These are phyloP conservation scores for Luffa aegyptiaca DNA, from an alignment of 306 rosid genomes.

Conservation along the genomic window DNA sequence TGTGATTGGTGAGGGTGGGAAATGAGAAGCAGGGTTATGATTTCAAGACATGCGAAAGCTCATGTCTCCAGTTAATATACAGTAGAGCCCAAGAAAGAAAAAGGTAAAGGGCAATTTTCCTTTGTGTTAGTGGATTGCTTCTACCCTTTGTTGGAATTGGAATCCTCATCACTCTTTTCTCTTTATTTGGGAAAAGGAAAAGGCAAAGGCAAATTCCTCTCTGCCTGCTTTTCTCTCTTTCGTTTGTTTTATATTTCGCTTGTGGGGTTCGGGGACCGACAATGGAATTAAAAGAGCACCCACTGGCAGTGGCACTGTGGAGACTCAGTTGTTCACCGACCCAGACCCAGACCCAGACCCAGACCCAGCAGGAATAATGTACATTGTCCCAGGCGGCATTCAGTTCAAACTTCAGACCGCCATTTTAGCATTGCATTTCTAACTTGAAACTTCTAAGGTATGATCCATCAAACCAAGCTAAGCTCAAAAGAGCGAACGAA, in stretches of 20 bases:
- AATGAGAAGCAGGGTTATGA: background rate
- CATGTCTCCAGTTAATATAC: conserved; percentile 13
- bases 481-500: no score
- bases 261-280: background rate
- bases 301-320: background rate
- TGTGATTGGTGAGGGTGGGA: background rate
- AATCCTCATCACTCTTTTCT: conserved; percentile 7
- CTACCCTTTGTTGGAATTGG: conserved; percentile 38
- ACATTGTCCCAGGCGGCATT: background rate
- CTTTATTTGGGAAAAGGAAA: conserved; percentile 17
- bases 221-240: background rate
- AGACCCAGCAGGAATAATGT: background rate
- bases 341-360: background rate
- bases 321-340: background rate
- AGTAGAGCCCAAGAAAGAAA: conserved; percentile 18
- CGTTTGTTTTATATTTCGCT: background rate
- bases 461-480: no score
- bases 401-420: background rate
- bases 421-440: background rate
- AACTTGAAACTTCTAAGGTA: no score
- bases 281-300: background rate
- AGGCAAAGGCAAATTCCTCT: background rate
- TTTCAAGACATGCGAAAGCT: conserved; percentile 50
- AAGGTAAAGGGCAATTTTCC: conserved; percentile 40
- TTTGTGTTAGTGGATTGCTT: conserved; percentile 45